Evolutionary conservation across 352 stramenopile species (phyloP), one percentile per base, ranked within the genome.

Genomic region (Pythium diclinum): DNA sequence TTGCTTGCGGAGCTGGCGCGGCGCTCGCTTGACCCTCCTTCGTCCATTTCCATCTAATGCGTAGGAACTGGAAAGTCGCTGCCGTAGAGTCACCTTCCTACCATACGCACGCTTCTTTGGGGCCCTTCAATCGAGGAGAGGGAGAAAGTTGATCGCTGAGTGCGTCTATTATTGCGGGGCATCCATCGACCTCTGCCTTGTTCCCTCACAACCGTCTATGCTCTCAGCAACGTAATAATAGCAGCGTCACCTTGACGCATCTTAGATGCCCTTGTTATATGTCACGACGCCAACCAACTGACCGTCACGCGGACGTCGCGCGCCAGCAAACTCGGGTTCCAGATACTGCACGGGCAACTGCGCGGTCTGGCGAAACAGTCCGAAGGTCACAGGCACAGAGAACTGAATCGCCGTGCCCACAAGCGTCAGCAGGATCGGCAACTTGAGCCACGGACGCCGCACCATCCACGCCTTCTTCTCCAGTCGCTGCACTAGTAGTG

Each of bases 311-410:
- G 72, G 70, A 38, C 33, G 76, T 2, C 53, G 40, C 34, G 63
- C 63, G 19, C 67, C 36, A 6, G 73, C 68, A 56, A 92, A 67
- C 59, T 92, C 74, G 8, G 82, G 77, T 57, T 95, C 87, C 9
- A 95, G 71, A 38, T 87, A 81, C 36, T 78, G 75, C 23, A 74
- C 64, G 33, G 84, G 61, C 9, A 93, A 66, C 65, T 91, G 81
- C 58, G 85, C 85, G 3, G 85, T 91, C 61, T 93, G 87, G 19
- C 83, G 81, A 72, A 95, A 95, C 28, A 95, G 74, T 19, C 83
- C 87, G 56, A 95, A 95, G 49, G 87, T 95, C 25, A 94, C 60
- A 4, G 87, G 87, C 51, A 95, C 87, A 5, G 85, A 91, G 71
- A 89, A 88, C 66, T 94, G 83, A 62, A 95, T 95, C 16, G 80